Conservation (phyloP, 441 rosid genomes). For the Biscutella laevigata region DNA sequence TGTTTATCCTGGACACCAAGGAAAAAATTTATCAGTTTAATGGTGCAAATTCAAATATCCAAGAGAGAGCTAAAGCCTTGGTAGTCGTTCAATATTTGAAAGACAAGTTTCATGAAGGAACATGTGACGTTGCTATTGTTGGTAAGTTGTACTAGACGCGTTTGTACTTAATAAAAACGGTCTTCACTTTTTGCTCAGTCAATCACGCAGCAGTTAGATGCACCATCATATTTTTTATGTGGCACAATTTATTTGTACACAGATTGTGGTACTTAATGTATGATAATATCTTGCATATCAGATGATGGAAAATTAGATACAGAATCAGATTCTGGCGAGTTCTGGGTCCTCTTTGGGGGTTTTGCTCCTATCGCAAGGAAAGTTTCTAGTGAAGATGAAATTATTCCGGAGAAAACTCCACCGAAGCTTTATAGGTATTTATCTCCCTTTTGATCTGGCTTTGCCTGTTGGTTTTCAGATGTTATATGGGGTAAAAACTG, state of each 20-base stretch:
- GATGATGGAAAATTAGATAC: constrained; percentile 99
- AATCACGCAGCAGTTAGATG: constrained; percentile 8
- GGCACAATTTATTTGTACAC: not conserved
- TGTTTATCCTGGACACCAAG: constrained; percentile 78
- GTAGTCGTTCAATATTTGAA: constrained; percentile 92
- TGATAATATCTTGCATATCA: constrained; percentile 26
- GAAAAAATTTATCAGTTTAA: constrained; percentile 92
- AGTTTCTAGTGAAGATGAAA: constrained; percentile 71
- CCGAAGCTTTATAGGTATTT: constrained; percentile 70
- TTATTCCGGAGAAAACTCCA: constrained; percentile 57
- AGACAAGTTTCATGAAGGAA: constrained; percentile 94
- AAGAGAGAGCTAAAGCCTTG: constrained; percentile 96
- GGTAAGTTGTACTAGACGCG: constrained; percentile 49
- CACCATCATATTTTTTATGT: not conserved
- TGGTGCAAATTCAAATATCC: constrained; percentile 95
- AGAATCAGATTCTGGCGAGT: constrained; percentile 97
- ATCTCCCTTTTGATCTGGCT: constrained; percentile 7
- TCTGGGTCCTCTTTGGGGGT: constrained; percentile 99
- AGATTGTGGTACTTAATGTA: constrained; percentile 13
- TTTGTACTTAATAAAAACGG: constrained; percentile 8
- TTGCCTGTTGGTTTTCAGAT: not conserved
- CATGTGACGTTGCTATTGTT: constrained; percentile 79
- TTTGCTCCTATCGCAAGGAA: constrained; percentile 98
- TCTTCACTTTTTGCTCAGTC: not conserved
- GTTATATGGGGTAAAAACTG: not conserved